A percentile compares a stretch with the other conserved stretches of the same genome.
Evolutionary conservation across 2,329 filamentous ascomycete genomes (phyloP).

Genomic region (Alternaria consortialis): DNA sequence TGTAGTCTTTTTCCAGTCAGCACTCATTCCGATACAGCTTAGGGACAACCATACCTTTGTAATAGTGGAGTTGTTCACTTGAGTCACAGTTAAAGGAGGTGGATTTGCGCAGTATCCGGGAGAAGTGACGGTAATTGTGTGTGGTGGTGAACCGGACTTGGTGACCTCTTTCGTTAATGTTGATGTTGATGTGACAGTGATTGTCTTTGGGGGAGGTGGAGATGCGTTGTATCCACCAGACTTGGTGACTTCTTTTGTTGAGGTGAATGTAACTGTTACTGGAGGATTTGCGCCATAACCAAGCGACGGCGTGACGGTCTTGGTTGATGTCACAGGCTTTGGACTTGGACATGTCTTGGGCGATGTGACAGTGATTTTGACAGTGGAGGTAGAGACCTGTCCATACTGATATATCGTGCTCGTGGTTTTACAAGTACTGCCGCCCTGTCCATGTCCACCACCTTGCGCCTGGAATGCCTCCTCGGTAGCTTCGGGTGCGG

Average conservation of each 20-base stretch:
- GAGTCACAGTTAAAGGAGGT: conserved; percentile 7
- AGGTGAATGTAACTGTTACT: background rate
- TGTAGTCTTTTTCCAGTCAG: background rate
- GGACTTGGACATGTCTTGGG: conserved; percentile 12
- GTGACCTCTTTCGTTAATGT: conserved; percentile 1
- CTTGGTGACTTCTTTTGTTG: conserved; percentile 2
- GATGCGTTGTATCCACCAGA: background rate
- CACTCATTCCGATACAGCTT: background rate
- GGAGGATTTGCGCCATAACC: background rate
- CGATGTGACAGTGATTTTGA: conserved; percentile 20
- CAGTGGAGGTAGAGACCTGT: conserved; percentile 15
- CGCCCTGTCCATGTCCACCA: background rate
- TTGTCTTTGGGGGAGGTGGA: background rate
- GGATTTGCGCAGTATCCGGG: background rate
- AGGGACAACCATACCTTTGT: background rate
- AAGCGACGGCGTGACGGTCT: background rate
- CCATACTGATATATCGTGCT: conserved; percentile 14
- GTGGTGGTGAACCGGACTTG: background rate
- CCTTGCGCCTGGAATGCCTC: conserved; percentile 1
- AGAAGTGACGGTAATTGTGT: background rate
- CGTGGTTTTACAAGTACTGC: conserved; percentile 10
- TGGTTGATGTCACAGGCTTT: background rate
- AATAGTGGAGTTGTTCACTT: background rate
- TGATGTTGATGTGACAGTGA: conserved; percentile 2
- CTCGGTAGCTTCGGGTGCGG: background rate